A percentile compares a stretch with the other conserved stretches of the same genome.
Evolutionary conservation across 139 green algal species (phyloP).

Genomic region (Edaphochlamys debaryana): DNA sequence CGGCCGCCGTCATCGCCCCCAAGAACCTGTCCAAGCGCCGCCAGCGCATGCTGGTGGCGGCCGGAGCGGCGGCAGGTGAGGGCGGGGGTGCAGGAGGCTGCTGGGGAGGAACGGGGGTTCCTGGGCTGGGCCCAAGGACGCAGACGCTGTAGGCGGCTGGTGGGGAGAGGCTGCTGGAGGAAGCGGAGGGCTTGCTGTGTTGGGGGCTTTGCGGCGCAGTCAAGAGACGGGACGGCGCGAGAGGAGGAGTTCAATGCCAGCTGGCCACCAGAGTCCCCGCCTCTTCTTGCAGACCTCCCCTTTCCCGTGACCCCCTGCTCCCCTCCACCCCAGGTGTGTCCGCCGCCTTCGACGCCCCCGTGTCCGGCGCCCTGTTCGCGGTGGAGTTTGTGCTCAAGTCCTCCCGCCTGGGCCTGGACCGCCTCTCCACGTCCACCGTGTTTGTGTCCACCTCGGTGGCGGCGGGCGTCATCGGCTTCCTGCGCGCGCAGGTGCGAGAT

Average conservation of each 20-base stretch:
- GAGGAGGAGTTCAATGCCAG: no score
- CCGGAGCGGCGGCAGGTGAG: constrained; percentile 85
- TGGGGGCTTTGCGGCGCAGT: no score
- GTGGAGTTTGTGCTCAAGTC: constrained; percentile 88
- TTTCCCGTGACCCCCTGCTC: no score
- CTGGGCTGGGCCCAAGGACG: neutral
- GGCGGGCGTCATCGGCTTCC: constrained; percentile 56
- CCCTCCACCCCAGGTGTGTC: constrained; percentile 77
- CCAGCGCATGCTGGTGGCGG: constrained; percentile 85
- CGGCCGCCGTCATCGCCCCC: constrained; percentile 69
- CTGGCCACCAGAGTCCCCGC: no score
- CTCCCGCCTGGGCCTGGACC: constrained; percentile 62
- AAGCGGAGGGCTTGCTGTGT: no score
- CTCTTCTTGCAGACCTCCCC: no score
- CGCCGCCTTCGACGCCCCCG: constrained; percentile 95
- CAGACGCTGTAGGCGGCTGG: no score
- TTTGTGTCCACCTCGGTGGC: constrained; percentile 59
- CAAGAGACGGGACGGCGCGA: no score
- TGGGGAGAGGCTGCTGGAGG: no score
- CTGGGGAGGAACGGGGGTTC: neutral
- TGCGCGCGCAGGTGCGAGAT: constrained; percentile 39
- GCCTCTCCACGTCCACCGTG: constrained; percentile 64
- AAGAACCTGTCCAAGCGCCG: constrained; percentile 69
- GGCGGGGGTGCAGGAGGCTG: no score
- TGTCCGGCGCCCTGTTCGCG: constrained; percentile 94